Evolutionary conservation across 2,329 filamentous ascomycete genomes (phyloP).

Genomic region (Scedosporium minutisporum): DNA sequence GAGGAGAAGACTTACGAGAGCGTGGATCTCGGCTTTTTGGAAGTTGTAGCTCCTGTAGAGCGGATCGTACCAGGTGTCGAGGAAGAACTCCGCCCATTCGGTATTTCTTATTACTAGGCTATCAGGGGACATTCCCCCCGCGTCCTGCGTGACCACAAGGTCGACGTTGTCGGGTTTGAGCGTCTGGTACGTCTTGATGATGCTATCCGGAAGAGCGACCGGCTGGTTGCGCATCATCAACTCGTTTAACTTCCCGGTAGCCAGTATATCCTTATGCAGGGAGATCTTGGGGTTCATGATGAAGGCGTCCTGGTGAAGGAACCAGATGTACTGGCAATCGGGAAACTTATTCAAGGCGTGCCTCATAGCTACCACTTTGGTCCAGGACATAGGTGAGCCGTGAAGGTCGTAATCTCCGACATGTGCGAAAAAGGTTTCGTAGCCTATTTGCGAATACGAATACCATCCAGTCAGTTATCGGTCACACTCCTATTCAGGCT

Average conservation of each 20-base stretch:
- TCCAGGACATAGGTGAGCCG: conserved; percentile 55
- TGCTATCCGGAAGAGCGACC: conserved; percentile 88
- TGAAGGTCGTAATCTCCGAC: conserved; percentile 65
- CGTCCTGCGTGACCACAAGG: conserved; percentile 76
- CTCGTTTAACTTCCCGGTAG: conserved; percentile 55
- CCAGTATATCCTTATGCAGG: conserved; percentile 63
- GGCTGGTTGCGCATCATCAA: conserved; percentile 78
- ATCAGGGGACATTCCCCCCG: conserved; percentile 62
- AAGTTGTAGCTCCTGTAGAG: conserved; percentile 93
- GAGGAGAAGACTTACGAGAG: conserved; percentile 53
- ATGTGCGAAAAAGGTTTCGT: conserved; percentile 73
- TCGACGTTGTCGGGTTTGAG: conserved; percentile 71
- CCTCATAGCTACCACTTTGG: conserved; percentile 73
- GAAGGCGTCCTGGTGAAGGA: conserved; percentile 71
- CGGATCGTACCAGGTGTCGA: conserved; percentile 95
- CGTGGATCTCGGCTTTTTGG: conserved; percentile 86
- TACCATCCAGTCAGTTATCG: not conserved
- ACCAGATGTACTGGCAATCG: conserved; percentile 74
- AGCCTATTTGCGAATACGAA: conserved; percentile 45
- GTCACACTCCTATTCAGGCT: not conserved
- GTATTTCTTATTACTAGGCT: conserved; percentile 76
- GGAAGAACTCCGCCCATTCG: conserved; percentile 84
- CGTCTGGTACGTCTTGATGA: conserved; percentile 87
- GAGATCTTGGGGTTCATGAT: conserved; percentile 75
- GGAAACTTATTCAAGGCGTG: conserved; percentile 79